Conservation (phyloP, 306 rosid species). For the Vachellia pachyceras region DNA sequence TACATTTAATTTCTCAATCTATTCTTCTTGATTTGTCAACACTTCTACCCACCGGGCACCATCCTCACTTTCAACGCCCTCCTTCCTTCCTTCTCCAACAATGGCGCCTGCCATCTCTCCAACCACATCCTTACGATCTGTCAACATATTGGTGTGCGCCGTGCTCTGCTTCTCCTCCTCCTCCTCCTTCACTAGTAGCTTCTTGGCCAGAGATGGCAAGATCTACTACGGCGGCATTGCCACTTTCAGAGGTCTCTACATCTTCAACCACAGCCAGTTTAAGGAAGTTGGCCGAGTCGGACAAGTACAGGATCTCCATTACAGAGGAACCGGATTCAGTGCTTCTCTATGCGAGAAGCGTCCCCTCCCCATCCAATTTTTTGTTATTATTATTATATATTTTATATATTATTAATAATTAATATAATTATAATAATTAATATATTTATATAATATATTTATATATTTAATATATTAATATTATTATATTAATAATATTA, state of each 20-base stretch:
- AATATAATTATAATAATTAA: no score
- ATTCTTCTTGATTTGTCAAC: no score
- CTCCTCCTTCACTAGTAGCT: conserved; percentile 32
- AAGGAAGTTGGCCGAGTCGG: neutral
- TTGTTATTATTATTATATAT: no score
- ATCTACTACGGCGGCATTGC: conserved; percentile 30
- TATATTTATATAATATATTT: no score
- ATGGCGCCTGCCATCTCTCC: conserved; percentile 14
- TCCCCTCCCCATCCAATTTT: no score
- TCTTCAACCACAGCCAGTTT: conserved; percentile 10
- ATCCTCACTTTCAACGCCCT: conserved; percentile 34
- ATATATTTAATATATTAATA: no score
- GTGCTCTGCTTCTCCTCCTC: conserved; percentile 30
- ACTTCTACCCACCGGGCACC: conserved; percentile 29
- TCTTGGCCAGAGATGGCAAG: conserved; percentile 3
- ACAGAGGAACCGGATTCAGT: no score
- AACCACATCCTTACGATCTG: conserved; percentile 18
- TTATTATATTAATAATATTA: no score
- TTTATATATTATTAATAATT: no score
- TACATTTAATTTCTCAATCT: no score
- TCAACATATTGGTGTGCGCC: neutral
- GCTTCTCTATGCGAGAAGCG: no score
- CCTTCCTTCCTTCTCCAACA: conserved; percentile 35
- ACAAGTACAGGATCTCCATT: conserved; percentile 7
- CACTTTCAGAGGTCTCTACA: conserved; percentile 21